Evolutionary conservation across 345 rosid species (phyloP), one percentile per base, ranked within the genome.

Genomic region (Eutrema heterophyllum): DNA sequence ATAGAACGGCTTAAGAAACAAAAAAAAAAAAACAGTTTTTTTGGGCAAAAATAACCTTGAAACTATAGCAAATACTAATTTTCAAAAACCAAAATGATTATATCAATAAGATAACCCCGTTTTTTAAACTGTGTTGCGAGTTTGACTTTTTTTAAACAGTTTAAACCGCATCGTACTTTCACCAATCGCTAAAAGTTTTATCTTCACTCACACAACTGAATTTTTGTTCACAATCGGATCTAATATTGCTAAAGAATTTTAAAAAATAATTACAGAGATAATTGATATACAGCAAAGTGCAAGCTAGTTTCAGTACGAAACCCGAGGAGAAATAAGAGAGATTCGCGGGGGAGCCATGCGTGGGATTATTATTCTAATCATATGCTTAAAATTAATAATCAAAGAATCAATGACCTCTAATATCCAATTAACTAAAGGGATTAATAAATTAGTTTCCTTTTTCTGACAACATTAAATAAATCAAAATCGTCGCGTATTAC

Each of bases 291-390:
- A 79, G 76, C 84, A 71, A 73, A 77, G 63, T 78, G 78, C 84
- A 68, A 77, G 79, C 79, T 35, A 81, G 70, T 77, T 52, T 70
- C 0, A 56, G 60, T 10, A 54, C 54, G 49, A 48, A 76, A 46
- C 81, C 85, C 77, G 76, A 73, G 74, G 83, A 75, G 83, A 81
- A 85, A 64, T 44, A 45, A 60, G 88, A 87, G 87, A 87, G 96
- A 89, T 86, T 89, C 93, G 76, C 91, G 87, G 89, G 93, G 81
- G 85, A 84, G 72, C 86, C 89, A 70, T 68, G 87, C 91, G 88
- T 85, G 87, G 86, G 87, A 81, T 86, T 79, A 77, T 44, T 86
- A 70, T 84, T 83, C 59, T 78, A 84, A 68, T 83, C 76, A 55
- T 64, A 55, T 70, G 62, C 71, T 55, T 77, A 64, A 55, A 46